Evolutionary conservation across 768 basidiomycete species (phyloP).

Genomic region (Floccularia luteovirens): DNA sequence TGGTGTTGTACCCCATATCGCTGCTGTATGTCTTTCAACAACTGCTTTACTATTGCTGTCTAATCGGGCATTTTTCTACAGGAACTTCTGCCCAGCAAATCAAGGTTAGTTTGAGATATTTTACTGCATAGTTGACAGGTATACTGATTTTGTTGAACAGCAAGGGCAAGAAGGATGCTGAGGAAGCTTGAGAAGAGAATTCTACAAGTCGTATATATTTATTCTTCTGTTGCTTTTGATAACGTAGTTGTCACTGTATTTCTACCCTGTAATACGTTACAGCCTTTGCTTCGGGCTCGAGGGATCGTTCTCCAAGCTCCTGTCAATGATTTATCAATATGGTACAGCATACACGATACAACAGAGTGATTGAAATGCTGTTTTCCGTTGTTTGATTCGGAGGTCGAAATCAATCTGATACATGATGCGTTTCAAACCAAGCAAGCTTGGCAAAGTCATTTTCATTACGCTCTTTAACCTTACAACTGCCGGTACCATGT

Average conservation of each 20-base stretch:
- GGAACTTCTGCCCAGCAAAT: slow-evolving; percentile 36
- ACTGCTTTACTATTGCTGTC: slow-evolving; percentile 1
- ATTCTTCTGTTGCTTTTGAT: slow-evolving; percentile 10
- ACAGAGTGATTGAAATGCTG: too few relatives aligned
- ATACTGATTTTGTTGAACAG: slow-evolving; percentile 9
- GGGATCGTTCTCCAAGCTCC: too few relatives aligned
- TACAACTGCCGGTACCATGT: too few relatives aligned
- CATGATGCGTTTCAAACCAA: too few relatives aligned
- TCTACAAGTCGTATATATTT: slow-evolving; percentile 8
- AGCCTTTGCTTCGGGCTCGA: background rate
- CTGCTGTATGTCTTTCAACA: slow-evolving; percentile 21
- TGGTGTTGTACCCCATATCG: slow-evolving; percentile 84
- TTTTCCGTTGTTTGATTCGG: too few relatives aligned
- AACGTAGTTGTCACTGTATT: slow-evolving; percentile 8
- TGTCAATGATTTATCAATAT: too few relatives aligned
- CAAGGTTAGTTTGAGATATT: slow-evolving; percentile 15
- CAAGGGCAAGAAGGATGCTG: slow-evolving; percentile 33
- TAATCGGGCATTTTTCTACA: slow-evolving; percentile 9
- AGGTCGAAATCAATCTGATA: too few relatives aligned
- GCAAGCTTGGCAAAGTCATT: too few relatives aligned
- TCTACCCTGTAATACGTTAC: slow-evolving; percentile 6
- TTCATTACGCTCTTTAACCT: too few relatives aligned
- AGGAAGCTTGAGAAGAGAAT: slow-evolving; percentile 21
- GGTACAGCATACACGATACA: too few relatives aligned
- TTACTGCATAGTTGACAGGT: background rate